These are phyloP conservation scores for Colletotrichum graminicola DNA, from an alignment of 2,329 filamentous ascomycete species.

Conservation along the genomic window DNA sequence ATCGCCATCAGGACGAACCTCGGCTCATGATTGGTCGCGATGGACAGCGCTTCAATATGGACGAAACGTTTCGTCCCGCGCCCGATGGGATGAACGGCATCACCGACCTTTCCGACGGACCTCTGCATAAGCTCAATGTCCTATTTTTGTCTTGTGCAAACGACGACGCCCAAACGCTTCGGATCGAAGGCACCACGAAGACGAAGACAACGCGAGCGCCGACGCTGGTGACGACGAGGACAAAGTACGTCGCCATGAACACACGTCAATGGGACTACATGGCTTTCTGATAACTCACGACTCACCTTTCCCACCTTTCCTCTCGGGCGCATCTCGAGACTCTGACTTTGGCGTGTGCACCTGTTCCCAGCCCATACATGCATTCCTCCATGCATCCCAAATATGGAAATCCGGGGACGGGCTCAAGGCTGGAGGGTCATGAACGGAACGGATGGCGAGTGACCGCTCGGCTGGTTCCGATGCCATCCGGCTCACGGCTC, in stretches of 20 bases:
- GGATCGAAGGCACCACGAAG: background rate
- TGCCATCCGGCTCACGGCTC: background rate
- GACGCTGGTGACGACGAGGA: no score
- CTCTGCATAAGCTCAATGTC: background rate
- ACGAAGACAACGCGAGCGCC: background rate
- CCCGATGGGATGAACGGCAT: slow-evolving; percentile 31
- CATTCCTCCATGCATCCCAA: background rate
- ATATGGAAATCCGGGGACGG: background rate
- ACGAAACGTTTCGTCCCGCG: slow-evolving; percentile 32
- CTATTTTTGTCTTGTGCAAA: background rate
- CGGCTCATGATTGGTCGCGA: slow-evolving; percentile 25
- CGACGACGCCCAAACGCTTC: background rate
- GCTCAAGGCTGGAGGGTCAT: background rate
- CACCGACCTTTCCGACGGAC: slow-evolving; percentile 10
- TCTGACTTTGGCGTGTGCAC: background rate
- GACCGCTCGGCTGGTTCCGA: background rate
- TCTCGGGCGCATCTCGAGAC: background rate
- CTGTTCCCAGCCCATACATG: background rate
- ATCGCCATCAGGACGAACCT: slow-evolving; percentile 33
- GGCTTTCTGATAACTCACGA: no score
- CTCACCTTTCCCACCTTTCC: background rate
- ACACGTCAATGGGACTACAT: background rate
- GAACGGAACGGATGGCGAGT: background rate
- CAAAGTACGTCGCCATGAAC: background rate
- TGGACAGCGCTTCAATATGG: slow-evolving; percentile 20